phyloP scores from a whole-genome alignment of 768 basidiomycete species.

The Gyrodon lividus region DNA sequence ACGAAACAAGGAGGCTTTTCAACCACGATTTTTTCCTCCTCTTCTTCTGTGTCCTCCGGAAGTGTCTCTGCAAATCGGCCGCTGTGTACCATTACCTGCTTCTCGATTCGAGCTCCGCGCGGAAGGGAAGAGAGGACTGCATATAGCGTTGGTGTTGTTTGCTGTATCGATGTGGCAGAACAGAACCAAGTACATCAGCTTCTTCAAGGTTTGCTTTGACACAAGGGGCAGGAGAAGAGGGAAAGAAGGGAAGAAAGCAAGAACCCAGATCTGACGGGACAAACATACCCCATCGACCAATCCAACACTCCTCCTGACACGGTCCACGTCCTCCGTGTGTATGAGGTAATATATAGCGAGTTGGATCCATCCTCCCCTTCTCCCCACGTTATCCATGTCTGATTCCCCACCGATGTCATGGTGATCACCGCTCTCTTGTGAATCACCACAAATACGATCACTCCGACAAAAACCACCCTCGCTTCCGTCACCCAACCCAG shows the following conservation, averaged over 20 bases:
- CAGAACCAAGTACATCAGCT: too few species aligned
- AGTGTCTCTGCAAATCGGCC: constrained; percentile 42
- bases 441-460: constrained; percentile 38
- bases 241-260: not conserved
- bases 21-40: constrained; percentile 37
- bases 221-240: not conserved
- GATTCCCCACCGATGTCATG: not conserved
- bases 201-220: not conserved
- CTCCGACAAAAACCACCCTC: constrained; percentile 26
- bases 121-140: constrained; percentile 64
- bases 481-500: constrained; percentile 31
- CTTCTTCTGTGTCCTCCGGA: constrained; percentile 37
- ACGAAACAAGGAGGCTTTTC: constrained; percentile 37
- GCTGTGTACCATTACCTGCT: constrained; percentile 72
- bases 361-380: constrained; percentile 50
- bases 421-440: constrained; percentile 63
- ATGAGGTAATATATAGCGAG: constrained; percentile 74
- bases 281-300: constrained; percentile 19
- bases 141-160: constrained; percentile 52
- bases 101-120: constrained; percentile 71
- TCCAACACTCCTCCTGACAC: constrained; percentile 41
- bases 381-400: constrained; percentile 35
- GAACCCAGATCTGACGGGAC: not conserved
- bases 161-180: constrained; percentile 1
- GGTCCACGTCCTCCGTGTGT: constrained; percentile 36